Evolutionary conservation across 2,329 filamentous ascomycete genomes (phyloP).

Genomic region (Cordyceps militaris): DNA sequence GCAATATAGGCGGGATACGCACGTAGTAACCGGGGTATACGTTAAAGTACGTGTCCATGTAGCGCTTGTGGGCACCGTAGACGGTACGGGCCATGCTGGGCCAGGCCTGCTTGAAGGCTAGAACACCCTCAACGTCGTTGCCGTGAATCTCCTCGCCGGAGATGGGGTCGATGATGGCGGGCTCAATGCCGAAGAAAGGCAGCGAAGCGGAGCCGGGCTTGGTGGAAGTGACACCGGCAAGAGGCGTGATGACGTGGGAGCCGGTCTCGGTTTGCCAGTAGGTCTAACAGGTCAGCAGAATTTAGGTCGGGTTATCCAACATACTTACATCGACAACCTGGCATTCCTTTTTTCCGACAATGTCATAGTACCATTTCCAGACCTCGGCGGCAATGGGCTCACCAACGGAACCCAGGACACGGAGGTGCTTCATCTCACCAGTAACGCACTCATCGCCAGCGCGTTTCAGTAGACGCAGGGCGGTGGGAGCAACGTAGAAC

Average conservation of each 20-base stretch:
- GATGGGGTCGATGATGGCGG: slow-evolving; percentile 93
- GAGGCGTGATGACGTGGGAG: slow-evolving; percentile 88
- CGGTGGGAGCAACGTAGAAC: slow-evolving; percentile 96
- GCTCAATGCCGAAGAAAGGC: slow-evolving; percentile 97
- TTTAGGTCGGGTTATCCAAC: rapidly evolving
- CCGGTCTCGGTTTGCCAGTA: slow-evolving; percentile 99
- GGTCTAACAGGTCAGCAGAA: slow-evolving; percentile 51
- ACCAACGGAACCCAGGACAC: slow-evolving; percentile 88
- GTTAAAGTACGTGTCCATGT: slow-evolving; percentile 97
- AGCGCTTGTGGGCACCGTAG: slow-evolving; percentile 95
- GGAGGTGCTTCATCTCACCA: slow-evolving; percentile 78
- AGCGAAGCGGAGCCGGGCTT: slow-evolving; percentile 95
- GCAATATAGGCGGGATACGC: slow-evolving; percentile 34
- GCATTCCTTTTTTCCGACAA: slow-evolving; percentile 85
- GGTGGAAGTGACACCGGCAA: slow-evolving; percentile 88
- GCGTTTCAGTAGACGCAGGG: slow-evolving; percentile 86
- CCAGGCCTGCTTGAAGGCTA: slow-evolving; percentile 97
- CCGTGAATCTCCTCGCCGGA: slow-evolving; percentile 88
- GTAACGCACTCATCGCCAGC: slow-evolving; percentile 90
- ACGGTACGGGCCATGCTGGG: slow-evolving; percentile 98
- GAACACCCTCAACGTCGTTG: slow-evolving; percentile 94
- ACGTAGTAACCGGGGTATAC: slow-evolving; percentile 98
- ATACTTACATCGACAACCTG: slow-evolving; percentile 85
- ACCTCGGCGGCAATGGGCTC: slow-evolving; percentile 97
- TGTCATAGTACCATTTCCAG: slow-evolving; percentile 99